Conservation (phyloP, 108 stramenopile genomes). For the Cyclostephanos tholiformis region DNA sequence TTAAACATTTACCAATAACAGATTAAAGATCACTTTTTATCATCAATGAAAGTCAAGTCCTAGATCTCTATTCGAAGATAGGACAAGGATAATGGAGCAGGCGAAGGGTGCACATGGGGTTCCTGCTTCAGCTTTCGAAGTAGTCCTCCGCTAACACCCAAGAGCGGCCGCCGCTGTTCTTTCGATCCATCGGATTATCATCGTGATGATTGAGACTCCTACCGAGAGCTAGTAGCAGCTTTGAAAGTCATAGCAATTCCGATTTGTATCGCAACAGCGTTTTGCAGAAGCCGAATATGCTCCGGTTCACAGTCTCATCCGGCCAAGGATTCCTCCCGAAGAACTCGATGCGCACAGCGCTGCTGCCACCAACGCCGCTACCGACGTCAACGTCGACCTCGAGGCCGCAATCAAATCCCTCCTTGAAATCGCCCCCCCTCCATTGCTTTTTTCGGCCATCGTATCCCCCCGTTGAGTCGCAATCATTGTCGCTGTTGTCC, state of each 20-base stretch:
- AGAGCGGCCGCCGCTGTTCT: background rate
- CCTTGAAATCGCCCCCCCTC: conserved; percentile 36
- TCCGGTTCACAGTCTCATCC: conserved; percentile 8
- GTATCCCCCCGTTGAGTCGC: too few species aligned
- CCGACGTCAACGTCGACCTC: too few species aligned
- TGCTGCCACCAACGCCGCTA: background rate
- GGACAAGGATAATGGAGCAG: conserved; percentile 51
- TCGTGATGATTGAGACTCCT: conserved; percentile 19
- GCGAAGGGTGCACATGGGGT: conserved; percentile 45
- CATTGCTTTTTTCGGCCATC: too few species aligned
- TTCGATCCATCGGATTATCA: background rate
- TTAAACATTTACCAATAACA: too few species aligned
- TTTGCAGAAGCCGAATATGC: conserved; percentile 29
- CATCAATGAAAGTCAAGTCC: too few species aligned
- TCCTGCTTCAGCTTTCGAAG: conserved; percentile 23
- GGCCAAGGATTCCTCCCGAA: conserved; percentile 42
- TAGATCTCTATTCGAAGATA: too few species aligned
- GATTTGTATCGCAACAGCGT: conserved; percentile 29
- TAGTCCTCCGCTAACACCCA: conserved; percentile 20
- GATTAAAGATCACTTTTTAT: too few species aligned
- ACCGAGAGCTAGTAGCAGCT: conserved; percentile 30
- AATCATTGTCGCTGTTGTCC: background rate
- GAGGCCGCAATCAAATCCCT: conserved; percentile 45
- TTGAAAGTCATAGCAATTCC: conserved; percentile 17
- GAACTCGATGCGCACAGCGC: conserved; percentile 22